Conservation (phyloP, 768 basidiomycete species). For the Astraeus odoratus region DNA sequence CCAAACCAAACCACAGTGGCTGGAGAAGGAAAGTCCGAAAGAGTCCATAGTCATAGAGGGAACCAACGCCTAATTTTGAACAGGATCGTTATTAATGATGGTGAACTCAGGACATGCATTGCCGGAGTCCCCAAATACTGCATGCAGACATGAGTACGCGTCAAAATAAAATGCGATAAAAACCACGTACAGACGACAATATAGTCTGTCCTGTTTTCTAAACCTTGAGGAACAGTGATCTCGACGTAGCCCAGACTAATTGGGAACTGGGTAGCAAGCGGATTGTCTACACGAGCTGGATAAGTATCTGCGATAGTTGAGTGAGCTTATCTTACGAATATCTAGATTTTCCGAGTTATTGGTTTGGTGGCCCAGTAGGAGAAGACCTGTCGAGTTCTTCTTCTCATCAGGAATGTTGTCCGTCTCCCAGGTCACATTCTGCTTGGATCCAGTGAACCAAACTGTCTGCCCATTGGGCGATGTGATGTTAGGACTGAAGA, state of each 20-base stretch:
- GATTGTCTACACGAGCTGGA: slow-evolving; percentile 35
- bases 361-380: slow-evolving; percentile 39
- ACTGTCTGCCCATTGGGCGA: slow-evolving; percentile 23
- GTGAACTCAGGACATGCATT: slow-evolving; percentile 53
- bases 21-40: background rate
- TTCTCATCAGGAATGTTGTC: slow-evolving; percentile 32
- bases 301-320: background rate
- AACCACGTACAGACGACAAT: slow-evolving; percentile 53
- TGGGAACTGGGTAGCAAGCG: slow-evolving; percentile 51
- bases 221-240: slow-evolving; percentile 47
- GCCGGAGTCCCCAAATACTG: slow-evolving; percentile 67
- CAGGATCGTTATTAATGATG: slow-evolving; percentile 27
- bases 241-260: slow-evolving; percentile 42
- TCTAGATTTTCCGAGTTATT: slow-evolving; percentile 44
- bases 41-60: background rate
- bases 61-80: background rate
- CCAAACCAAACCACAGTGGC: background rate
- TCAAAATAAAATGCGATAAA: background rate
- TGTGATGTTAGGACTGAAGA: slow-evolving; percentile 37
- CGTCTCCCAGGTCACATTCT: slow-evolving; percentile 39
- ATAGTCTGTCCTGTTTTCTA: slow-evolving; percentile 38
- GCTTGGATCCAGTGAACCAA: slow-evolving; percentile 33
- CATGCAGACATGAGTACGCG: slow-evolving; percentile 1
- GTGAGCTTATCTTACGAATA: slow-evolving; percentile 30
- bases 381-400: slow-evolving; percentile 28